A percentile compares a stretch with the other conserved stretches of the same genome.
These are phyloP conservation scores for Kodamaea kaohsiungensis DNA, from an alignment of 805 yeast genomes.

Conservation along the genomic window DNA sequence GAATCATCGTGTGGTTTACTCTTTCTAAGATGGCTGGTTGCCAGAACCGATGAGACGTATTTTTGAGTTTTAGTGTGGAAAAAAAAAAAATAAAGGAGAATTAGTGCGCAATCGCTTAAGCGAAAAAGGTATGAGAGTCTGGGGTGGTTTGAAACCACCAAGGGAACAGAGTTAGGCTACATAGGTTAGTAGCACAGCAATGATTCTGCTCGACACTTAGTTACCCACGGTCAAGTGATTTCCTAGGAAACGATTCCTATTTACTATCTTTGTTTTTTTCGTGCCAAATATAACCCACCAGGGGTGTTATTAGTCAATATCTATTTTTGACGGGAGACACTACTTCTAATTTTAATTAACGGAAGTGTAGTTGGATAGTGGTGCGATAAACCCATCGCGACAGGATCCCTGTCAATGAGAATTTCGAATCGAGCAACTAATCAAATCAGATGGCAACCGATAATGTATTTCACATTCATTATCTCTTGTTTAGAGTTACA, in stretches of 20 bases:
- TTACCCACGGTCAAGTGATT: neutral
- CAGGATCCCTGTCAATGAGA: neutral
- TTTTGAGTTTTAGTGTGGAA: neutral
- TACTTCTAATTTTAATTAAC: neutral
- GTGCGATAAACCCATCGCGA: neutral
- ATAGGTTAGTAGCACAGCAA: neutral
- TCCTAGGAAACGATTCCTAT: neutral
- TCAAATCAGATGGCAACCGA: neutral
- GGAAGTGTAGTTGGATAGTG: neutral
- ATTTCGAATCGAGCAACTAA: neutral
- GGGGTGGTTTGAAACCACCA: neutral
- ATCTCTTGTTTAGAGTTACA: neutral
- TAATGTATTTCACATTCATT: neutral
- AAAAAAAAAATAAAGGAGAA: neutral
- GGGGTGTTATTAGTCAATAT: neutral
- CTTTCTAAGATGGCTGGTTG: neutral
- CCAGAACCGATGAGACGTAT: neutral
- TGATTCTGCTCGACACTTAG: neutral
- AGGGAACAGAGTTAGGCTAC: neutral
- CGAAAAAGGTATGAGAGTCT: slow-evolving; percentile 12
- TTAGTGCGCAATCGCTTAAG: slow-evolving; percentile 10
- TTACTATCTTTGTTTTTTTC: neutral
- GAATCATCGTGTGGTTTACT: neutral
- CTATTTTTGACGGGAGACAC: neutral
- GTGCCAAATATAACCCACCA: neutral